A percentile compares a stretch with the other conserved stretches of the same genome.
Conservation (phyloP, 1,284 basidiomycete species). For the Rhizoctonia solani region DNA sequence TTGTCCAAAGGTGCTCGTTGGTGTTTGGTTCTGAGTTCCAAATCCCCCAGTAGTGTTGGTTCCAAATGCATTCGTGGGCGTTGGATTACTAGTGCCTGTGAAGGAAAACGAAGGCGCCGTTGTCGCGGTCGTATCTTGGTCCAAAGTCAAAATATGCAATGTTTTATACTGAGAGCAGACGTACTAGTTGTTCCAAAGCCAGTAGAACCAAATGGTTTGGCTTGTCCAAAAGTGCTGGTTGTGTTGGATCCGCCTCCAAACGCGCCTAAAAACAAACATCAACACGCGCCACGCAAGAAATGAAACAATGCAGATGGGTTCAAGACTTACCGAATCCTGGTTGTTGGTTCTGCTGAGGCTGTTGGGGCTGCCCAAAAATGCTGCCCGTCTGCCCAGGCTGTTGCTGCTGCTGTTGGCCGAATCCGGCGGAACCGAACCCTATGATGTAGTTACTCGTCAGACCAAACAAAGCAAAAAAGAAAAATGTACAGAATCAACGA, state of each 20-base stretch:
- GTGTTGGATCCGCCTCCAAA: conserved; percentile 57
- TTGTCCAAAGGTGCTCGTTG: conserved; percentile 38
- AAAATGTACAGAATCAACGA: not conserved
- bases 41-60: conserved; percentile 14
- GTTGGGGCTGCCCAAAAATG: conserved; percentile 39
- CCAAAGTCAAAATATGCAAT: not conserved
- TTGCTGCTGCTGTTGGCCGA: conserved; percentile 16
- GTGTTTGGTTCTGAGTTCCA: conserved; percentile 33
- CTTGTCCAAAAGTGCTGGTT: conserved; percentile 51
- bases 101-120: conserved; percentile 27
- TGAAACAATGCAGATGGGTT: conserved; percentile 11
- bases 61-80: conserved; percentile 33
- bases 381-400: conserved; percentile 28
- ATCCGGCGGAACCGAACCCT: conserved; percentile 22
- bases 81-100: conserved; percentile 1
- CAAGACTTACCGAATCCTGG: conserved; percentile 35
- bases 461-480: too few species aligned
- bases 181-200: conserved; percentile 72
- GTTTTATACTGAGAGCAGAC: not conserved
- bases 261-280: conserved; percentile 50
- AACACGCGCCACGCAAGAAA: not conserved
- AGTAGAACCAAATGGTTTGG: conserved; percentile 48
- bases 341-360: conserved; percentile 19
- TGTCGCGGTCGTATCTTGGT: conserved; percentile 4
- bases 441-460: not conserved